These are phyloP conservation scores for Dryas integrifolia DNA, from an alignment of 331 rosid species.

Conservation along the genomic window DNA sequence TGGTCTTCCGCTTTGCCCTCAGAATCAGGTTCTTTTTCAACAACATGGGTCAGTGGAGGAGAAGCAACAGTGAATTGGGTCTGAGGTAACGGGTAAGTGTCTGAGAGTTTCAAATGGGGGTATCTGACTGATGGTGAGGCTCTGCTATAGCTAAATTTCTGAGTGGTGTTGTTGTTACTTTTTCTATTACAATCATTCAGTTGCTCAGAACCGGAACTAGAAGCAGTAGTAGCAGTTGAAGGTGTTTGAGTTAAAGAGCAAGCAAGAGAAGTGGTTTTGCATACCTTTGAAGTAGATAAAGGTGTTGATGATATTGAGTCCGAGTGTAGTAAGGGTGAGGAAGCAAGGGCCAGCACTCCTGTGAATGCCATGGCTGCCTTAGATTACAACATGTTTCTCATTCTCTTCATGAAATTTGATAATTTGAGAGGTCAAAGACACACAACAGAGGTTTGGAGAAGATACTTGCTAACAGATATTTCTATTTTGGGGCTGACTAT, in stretches of 20 bases:
- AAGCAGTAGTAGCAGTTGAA: conserved; percentile 18
- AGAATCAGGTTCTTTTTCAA: conserved; percentile 29
- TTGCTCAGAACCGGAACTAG: conserved; percentile 19
- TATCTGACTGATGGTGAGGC: conserved; percentile 85
- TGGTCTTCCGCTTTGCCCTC: conserved; percentile 32
- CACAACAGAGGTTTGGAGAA: no score
- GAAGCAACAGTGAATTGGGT: conserved; percentile 38
- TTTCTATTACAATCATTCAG: conserved; percentile 11
- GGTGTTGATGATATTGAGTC: conserved; percentile 19
- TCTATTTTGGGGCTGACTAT: no score
- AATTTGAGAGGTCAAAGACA: neutral
- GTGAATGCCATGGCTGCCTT: conserved; percentile 36
- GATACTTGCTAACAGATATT: no score
- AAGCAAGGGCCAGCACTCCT: conserved; percentile 28
- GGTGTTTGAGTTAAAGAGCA: conserved; percentile 31
- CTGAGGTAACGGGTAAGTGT: conserved; percentile 42
- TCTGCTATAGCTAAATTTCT: conserved; percentile 65
- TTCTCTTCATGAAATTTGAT: neutral
- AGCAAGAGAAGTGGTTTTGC: conserved; percentile 26
- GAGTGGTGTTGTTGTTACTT: neutral
- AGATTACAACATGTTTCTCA: neutral
- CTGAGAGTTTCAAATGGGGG: conserved; percentile 51
- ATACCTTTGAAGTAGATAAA: conserved; percentile 29
- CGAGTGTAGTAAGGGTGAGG: conserved; percentile 31
- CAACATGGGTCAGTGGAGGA: conserved; percentile 28